These are phyloP conservation scores for Phaeotremella fagi DNA, from an alignment of 768 basidiomycete species.

Conservation along the genomic window DNA sequence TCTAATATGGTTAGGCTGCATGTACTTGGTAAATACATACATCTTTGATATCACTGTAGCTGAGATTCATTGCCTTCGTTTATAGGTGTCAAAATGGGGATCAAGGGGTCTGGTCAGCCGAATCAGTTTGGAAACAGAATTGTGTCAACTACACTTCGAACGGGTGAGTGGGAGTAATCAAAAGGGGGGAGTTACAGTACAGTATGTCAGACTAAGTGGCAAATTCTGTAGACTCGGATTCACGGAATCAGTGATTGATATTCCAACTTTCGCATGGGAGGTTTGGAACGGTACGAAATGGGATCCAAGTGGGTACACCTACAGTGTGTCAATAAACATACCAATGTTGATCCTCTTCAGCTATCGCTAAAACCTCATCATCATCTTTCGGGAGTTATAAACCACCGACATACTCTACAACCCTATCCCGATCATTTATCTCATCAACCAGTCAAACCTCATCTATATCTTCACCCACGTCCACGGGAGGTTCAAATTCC, in stretches of 20 bases:
- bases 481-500: slow-evolving; percentile 2
- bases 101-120: slow-evolving; percentile 5
- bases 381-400: too few relatives aligned
- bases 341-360: too few relatives aligned
- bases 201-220: not conserved
- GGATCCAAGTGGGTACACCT: not conserved
- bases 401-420: slow-evolving; percentile 18
- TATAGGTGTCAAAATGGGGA: slow-evolving; percentile 12
- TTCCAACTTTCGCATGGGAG: slow-evolving; percentile 17
- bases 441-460: slow-evolving; percentile 4
- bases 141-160: slow-evolving; percentile 8
- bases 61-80: not conserved
- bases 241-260: slow-evolving; percentile 2
- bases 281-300: slow-evolving; percentile 11
- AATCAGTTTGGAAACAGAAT: slow-evolving; percentile 1
- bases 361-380: too few relatives aligned
- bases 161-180: too few relatives aligned
- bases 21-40: slow-evolving; percentile 6
- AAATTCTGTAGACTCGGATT: slow-evolving; percentile 11
- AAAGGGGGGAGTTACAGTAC: too few relatives aligned
- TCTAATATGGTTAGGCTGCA: slow-evolving; percentile 3
- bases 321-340: too few relatives aligned
- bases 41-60: not conserved
- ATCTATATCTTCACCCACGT: slow-evolving; percentile 1
- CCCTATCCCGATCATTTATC: slow-evolving; percentile 32